Evolutionary conservation across 2,329 filamentous ascomycete species (phyloP), one percentile per base, ranked within the genome.

Genomic region (Diaporthe batatas): DNA sequence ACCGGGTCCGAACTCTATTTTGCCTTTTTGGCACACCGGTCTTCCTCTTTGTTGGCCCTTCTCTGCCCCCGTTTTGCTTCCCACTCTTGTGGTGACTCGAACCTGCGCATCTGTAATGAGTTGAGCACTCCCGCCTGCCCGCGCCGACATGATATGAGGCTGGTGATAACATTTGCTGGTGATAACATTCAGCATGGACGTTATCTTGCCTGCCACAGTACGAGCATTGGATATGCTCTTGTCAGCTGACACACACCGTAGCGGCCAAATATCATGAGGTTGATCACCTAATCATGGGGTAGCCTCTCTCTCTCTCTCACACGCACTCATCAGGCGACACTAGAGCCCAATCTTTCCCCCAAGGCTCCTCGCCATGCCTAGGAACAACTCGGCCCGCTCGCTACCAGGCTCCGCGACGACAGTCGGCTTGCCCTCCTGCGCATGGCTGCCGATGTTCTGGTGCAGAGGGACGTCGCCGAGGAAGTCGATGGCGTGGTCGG

Each of bases 401-500:
- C 94, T 95, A 1, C 91, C 87, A 10, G 96, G 94, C 81, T 97
- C 94, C 1, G 94, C 90, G 2, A 98, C 94, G 0, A 98, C 93
- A 0, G 95, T 98, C 5, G 96, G 96, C 81, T 93, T 94, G 0
- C 96, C 96, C 25, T 89, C 86, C 81, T 98, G 94, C 1, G 94
- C 94, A 82, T 98, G 94, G 71, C 94, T 92, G 73, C 95, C 97
- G 29, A 98, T 97, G 67, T 87, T 90, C 5, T 93, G 91, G 81
- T 98, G 94, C 64, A 99, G 86, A 7, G 96, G 96, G 53, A 99
- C 92, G 80, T 98, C 93, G 1, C 94, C 96, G 3, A 99, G 84
- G 75, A 98, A 90, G n/a, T 92, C 88, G 68, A 98, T 90, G 0
- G 89, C 88, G 55, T 95, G 87, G 72, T 94, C 91, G 44, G 85